Evolutionary conservation across 768 basidiomycete genomes (phyloP).

Genomic region (Tylopilus plumbeoviolaceoides): DNA sequence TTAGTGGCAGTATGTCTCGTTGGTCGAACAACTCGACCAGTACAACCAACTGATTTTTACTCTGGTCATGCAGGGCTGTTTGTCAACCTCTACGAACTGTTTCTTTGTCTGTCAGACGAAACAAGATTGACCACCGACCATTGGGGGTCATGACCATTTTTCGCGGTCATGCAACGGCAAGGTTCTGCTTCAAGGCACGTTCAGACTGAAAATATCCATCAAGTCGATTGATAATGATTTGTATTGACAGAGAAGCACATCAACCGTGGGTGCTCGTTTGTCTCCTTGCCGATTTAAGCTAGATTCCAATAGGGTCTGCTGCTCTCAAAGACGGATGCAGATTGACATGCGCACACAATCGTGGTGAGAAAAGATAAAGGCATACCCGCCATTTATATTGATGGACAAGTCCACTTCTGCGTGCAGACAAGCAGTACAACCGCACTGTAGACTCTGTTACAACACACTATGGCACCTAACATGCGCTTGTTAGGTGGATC

Average conservation of each 20-base stretch:
- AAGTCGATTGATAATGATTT: conserved; percentile 1
- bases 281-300: no score
- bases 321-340: no score
- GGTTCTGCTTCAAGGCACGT: neutral
- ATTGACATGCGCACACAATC: no score
- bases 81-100: neutral
- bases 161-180: neutral
- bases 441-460: neutral
- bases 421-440: neutral
- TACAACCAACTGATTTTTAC: conserved; percentile 3
- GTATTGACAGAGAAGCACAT: no score
- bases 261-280: no score
- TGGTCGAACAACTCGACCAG: neutral
- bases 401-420: neutral
- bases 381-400: neutral
- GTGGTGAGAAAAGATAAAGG: conserved; percentile 2
- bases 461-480: neutral
- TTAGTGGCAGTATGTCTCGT: no score
- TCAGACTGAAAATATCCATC: conserved; percentile 1
- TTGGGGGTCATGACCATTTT: neutral
- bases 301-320: no score
- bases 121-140: no score
- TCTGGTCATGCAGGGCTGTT: neutral
- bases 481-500: conserved; percentile 4
- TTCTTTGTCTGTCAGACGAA: no score